A percentile compares a stretch with the other conserved stretches of the same genome.
These are phyloP conservation scores for Phaffia rhodozyma DNA, from an alignment of 1,284 basidiomycete species.

Conservation along the genomic window DNA sequence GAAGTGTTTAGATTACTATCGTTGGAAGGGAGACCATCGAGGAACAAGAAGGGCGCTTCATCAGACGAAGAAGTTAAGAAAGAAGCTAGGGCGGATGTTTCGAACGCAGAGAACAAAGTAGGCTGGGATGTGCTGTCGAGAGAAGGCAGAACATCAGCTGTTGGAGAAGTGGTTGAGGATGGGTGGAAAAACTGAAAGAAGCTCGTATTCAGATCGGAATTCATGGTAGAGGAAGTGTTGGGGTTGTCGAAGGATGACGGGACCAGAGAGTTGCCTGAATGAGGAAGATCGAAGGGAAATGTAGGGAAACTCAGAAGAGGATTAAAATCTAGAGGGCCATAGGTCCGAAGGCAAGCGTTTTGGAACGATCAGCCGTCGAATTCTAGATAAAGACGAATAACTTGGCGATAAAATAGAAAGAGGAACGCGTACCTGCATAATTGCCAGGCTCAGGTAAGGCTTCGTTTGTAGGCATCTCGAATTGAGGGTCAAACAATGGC, in stretches of 20 bases:
- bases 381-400: not conserved
- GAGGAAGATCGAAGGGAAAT: slow-evolving; percentile 8
- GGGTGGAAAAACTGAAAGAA: not conserved
- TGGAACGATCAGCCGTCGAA: not conserved
- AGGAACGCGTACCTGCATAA: not conserved
- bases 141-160: not conserved
- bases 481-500: slow-evolving; percentile 2
- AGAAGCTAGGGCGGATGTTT: slow-evolving; percentile 12
- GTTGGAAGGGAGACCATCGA: not conserved
- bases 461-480: not conserved
- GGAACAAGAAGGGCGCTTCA: not conserved
- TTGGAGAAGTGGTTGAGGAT: not conserved
- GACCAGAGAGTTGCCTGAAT: not conserved
- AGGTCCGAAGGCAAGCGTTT: not conserved
- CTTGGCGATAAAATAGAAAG: too few species aligned
- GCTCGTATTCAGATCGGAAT: too few species aligned
- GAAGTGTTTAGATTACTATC: not conserved
- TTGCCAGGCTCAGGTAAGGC: not conserved
- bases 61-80: slow-evolving; percentile 7
- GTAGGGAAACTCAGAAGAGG: slow-evolving; percentile 9
- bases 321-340: slow-evolving; percentile 6
- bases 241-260: not conserved
- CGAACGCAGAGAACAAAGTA: slow-evolving; percentile 11
- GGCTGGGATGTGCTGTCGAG: not conserved
- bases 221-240: not conserved